Conservation (phyloP, 345 rosid genomes). For the Eucalyptus viminalis region DNA sequence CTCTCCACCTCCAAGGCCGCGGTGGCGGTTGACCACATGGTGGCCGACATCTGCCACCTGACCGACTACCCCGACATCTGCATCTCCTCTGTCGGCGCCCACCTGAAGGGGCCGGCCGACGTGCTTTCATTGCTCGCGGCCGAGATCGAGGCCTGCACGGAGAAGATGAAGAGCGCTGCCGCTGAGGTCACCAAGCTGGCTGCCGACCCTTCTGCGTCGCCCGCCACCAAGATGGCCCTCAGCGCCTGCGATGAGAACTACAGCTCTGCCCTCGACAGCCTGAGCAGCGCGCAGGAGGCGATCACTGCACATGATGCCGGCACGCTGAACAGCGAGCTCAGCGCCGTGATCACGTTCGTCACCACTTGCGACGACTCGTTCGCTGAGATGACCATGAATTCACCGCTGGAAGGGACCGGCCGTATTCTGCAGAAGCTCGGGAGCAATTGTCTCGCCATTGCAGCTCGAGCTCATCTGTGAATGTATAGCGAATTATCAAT, state of each 20-base stretch:
- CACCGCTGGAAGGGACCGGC: not conserved
- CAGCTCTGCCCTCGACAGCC: conserved; percentile 1
- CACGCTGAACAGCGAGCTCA: not conserved
- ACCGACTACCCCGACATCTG: not conserved
- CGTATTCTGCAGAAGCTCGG: not conserved
- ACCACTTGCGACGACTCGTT: not conserved
- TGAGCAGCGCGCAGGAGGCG: not conserved
- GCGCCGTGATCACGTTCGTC: not conserved
- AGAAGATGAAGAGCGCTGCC: not conserved
- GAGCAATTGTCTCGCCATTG: conserved; percentile 1
- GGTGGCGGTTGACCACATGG: not conserved
- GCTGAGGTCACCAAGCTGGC: not conserved
- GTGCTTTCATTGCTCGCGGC: not conserved
- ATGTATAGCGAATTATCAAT: not conserved
- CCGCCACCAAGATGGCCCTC: not conserved
- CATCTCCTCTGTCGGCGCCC: not conserved
- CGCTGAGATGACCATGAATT: not conserved
- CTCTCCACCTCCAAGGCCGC: not conserved
- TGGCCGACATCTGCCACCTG: not conserved
- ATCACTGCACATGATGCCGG: not conserved
- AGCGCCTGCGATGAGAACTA: not conserved
- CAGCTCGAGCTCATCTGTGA: not conserved
- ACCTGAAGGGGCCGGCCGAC: not conserved
- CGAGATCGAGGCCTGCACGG: not conserved
- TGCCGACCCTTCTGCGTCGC: not conserved